Evolutionary conservation across 2,329 filamentous ascomycete species (phyloP).

Genomic region (Boeremia lycopersici): DNA sequence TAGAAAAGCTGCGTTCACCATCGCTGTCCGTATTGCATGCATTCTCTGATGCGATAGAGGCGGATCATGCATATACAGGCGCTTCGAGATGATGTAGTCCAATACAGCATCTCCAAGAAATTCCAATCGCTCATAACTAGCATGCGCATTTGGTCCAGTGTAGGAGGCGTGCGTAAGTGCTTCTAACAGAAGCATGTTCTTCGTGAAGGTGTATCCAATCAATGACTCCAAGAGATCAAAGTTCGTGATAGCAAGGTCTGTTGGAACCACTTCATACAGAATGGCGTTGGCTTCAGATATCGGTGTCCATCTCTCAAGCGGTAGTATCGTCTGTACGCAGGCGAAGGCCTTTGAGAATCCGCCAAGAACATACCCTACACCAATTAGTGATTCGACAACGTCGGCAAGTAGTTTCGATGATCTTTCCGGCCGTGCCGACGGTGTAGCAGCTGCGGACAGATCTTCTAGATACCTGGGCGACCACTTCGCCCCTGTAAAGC

Average conservation of each 20-base stretch:
- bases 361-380: slow-evolving; percentile 73
- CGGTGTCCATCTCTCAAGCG: slow-evolving; percentile 59
- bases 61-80: slow-evolving; percentile 61
- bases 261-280: slow-evolving; percentile 29
- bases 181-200: slow-evolving; percentile 72
- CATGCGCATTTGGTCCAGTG: slow-evolving; percentile 48
- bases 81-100: slow-evolving; percentile 73
- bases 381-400: slow-evolving; percentile 84
- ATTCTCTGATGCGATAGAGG: slow-evolving; percentile 65
- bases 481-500: slow-evolving; percentile 77
- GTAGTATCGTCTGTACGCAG: slow-evolving; percentile 68
- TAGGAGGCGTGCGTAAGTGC: slow-evolving; percentile 79
- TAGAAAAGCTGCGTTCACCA: slow-evolving; percentile 82
- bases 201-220: slow-evolving; percentile 73
- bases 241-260: slow-evolving; percentile 15
- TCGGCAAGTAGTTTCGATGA: slow-evolving; percentile 86
- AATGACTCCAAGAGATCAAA: slow-evolving; percentile 63
- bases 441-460: slow-evolving; percentile 31
- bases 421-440: slow-evolving; percentile 49
- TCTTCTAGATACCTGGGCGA: slow-evolving; percentile 64
- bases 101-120: slow-evolving; percentile 87
- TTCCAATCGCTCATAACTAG: slow-evolving; percentile 76
- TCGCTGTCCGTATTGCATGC: slow-evolving; percentile 75
- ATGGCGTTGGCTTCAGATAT: slow-evolving; percentile 33
- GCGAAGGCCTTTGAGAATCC: slow-evolving; percentile 66